A percentile compares a stretch with the other conserved stretches of the same genome.
Conservation (phyloP, 2,329 filamentous ascomycete species). For the Beauveria scarabaeidicola region DNA sequence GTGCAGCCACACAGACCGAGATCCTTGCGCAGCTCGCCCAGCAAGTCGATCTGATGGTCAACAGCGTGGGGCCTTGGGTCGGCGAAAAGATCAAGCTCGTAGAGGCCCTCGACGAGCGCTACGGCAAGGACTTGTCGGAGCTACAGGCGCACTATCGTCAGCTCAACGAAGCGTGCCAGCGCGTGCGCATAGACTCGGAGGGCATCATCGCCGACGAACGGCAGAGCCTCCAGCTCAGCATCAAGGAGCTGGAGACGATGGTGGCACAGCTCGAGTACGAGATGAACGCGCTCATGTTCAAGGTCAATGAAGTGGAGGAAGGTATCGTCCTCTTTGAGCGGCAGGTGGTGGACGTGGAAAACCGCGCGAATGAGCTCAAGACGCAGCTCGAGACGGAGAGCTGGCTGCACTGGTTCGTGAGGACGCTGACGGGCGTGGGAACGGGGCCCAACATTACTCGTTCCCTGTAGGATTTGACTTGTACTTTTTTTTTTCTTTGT, state of each 20-base stretch:
- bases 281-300: conserved; percentile 67
- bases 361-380: conserved; percentile 53
- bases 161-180: conserved; percentile 60
- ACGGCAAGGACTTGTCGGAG: conserved; percentile 54
- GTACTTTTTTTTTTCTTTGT: background rate
- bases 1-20: conserved; percentile 34
- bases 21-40: conserved; percentile 48
- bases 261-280: conserved; percentile 89
- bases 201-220: conserved; percentile 64
- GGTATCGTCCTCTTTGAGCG: conserved; percentile 71
- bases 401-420: conserved; percentile 56
- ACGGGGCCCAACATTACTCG: conserved; percentile 48
- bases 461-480: conserved; percentile 12
- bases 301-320: conserved; percentile 80
- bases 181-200: conserved; percentile 56
- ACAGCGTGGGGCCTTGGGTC: conserved; percentile 53
- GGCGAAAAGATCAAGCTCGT: conserved; percentile 47
- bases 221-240: conserved; percentile 56
- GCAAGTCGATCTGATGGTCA: conserved; percentile 42
- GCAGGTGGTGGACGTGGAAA: conserved; percentile 65
- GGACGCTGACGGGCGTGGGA: conserved; percentile 52
- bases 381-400: conserved; percentile 54
- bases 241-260: conserved; percentile 72
- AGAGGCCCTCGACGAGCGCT: conserved; percentile 50
- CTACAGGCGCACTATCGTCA: conserved; percentile 61